Conservation (phyloP, 441 rosid genomes). For the Hura crepitans region DNA sequence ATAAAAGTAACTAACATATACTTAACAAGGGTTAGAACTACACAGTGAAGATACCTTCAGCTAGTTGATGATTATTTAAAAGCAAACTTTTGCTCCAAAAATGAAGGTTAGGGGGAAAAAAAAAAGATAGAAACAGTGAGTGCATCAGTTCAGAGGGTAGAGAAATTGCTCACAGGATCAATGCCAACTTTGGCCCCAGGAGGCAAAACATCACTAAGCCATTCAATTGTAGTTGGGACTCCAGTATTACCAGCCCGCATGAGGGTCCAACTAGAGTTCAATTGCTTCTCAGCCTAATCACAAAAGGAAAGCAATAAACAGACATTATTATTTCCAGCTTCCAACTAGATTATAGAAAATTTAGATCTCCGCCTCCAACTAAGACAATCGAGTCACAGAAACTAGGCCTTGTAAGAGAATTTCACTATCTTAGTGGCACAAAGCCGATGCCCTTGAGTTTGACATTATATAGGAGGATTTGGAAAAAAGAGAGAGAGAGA, state of each 20-base stretch:
- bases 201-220: conserved; percentile 81
- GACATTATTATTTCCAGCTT: conserved; percentile 8
- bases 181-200: conserved; percentile 89
- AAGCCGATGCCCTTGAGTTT: background rate
- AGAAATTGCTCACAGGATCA: conserved; percentile 77
- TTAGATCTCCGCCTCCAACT: background rate
- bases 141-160: conserved; percentile 26
- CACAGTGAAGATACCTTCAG: background rate
- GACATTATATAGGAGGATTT: background rate
- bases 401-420: background rate
- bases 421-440: background rate
- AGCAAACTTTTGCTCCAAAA: background rate
- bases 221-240: conserved; percentile 74
- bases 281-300: conserved; percentile 82
- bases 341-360: background rate
- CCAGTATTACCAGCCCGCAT: conserved; percentile 92
- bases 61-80: background rate
- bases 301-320: conserved; percentile 18
- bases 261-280: conserved; percentile 76
- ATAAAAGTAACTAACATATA: no score
- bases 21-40: no score
- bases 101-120: background rate
- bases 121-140: background rate
- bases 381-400: background rate
- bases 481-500: no score